These are phyloP conservation scores for Eucalyptus cloeziana DNA, from an alignment of 345 rosid genomes.

Conservation along the genomic window DNA sequence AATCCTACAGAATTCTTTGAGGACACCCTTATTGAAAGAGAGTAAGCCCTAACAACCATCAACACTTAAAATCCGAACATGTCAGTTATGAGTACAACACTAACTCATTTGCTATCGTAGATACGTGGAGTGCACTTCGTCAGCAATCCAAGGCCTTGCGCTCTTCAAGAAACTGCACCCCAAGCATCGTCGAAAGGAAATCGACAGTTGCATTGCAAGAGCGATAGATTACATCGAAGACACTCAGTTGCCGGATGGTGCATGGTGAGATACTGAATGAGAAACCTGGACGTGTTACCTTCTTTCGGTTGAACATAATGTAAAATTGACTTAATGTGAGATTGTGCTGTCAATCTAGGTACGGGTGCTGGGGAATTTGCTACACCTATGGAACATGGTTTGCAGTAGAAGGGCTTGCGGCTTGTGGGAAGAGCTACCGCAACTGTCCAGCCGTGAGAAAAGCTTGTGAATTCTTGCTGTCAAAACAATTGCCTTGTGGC, in stretches of 20 bases:
- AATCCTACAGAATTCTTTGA: constrained; percentile 43
- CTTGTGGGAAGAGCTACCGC: constrained; percentile 24
- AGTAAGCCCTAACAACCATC: constrained; percentile 13
- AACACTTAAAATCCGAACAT: not conserved
- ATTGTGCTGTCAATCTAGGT: constrained; percentile 8
- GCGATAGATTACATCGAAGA: constrained; percentile 20
- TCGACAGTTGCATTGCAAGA: constrained; percentile 7
- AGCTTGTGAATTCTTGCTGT: constrained; percentile 39
- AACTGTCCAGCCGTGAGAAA: constrained; percentile 18
- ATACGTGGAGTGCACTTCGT: constrained; percentile 41
- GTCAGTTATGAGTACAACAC: not conserved
- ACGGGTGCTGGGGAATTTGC: constrained; percentile 69
- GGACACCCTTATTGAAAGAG: constrained; percentile 32
- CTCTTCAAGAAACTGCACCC: constrained; percentile 33
- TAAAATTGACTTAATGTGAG: not conserved
- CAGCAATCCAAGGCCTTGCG: constrained; percentile 25
- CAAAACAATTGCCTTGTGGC: constrained; percentile 37
- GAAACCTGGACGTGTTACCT: not conserved
- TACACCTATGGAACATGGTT: constrained; percentile 54
- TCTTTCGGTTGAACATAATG: not conserved
- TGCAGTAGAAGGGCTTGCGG: constrained; percentile 32
- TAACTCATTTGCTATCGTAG: not conserved
- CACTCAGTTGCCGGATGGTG: constrained; percentile 34
- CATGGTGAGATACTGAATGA: constrained; percentile 13
- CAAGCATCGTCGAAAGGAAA: constrained; percentile 16